Percentiles rank a stretch among this genome's conserved stretches.
Evolutionary conservation across 768 basidiomycete genomes (phyloP).

Genomic region (Calocera viscosa): DNA sequence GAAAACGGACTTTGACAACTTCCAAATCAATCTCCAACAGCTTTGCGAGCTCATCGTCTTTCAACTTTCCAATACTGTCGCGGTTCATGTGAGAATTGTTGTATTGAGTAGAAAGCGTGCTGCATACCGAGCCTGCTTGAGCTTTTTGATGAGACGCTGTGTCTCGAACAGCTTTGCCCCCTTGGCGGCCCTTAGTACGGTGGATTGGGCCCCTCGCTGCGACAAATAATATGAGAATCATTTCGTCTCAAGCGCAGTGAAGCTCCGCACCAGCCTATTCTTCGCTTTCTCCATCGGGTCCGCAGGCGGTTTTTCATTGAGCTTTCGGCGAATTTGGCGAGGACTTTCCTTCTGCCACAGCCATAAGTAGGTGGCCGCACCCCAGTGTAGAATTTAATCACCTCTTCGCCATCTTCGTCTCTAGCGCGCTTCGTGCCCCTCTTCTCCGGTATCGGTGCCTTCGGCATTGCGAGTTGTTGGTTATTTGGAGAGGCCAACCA

Average conservation of each 20-base stretch:
- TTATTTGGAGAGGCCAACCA: not conserved
- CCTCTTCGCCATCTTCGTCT: not conserved
- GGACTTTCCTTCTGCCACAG: not conserved
- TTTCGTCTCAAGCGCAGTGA: not conserved
- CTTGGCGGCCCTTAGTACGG: slow-evolving; percentile 48
- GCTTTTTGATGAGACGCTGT: slow-evolving; percentile 68
- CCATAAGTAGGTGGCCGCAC: not conserved
- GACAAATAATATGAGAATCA: not conserved
- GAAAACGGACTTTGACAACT: slow-evolving; percentile 19
- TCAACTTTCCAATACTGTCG: not conserved
- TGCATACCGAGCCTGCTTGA: slow-evolving; percentile 53
- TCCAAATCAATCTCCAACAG: slow-evolving; percentile 29
- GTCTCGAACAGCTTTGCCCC: slow-evolving; percentile 70
- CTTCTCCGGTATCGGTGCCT: not conserved
- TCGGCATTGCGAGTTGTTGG: not conserved
- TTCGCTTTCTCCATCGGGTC: not conserved
- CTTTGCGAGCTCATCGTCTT: not conserved
- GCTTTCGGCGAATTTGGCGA: not conserved
- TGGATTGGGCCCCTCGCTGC: not conserved
- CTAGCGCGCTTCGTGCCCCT: not conserved
- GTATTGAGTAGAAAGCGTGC: not conserved
- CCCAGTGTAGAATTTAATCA: not conserved
- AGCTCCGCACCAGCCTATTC: not conserved
- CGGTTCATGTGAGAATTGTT: not conserved
- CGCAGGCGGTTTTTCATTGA: not conserved